A percentile compares a stretch with the other conserved stretches of the same genome.
Evolutionary conservation across 1,139 yeast species (phyloP).

Genomic region (Yamadazyma sp.): DNA sequence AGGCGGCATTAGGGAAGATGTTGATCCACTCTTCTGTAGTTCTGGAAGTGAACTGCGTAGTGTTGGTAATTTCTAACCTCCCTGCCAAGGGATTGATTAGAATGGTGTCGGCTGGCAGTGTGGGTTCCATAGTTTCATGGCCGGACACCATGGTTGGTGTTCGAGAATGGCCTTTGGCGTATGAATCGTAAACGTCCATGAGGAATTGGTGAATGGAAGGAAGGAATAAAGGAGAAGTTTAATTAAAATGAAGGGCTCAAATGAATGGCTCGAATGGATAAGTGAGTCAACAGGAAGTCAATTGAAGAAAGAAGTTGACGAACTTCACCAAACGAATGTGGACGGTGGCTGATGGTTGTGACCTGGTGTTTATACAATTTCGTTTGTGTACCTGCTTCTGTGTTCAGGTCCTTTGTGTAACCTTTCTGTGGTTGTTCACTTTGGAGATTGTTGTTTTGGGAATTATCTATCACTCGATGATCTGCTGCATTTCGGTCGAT

Average conservation of each 20-base stretch:
- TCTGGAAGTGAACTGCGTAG: constrained; percentile 14
- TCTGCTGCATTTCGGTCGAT: neutral
- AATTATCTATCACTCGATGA: neutral
- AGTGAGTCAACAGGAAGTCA: no score
- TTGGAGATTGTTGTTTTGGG: neutral
- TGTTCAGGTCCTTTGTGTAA: neutral
- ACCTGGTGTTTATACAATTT: no score
- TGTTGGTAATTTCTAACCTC: constrained; percentile 17
- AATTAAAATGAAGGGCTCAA: no score
- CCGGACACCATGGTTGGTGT: neutral
- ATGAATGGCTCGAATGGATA: no score
- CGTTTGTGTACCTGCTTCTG: neutral
- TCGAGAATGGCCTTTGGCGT: constrained; percentile 1
- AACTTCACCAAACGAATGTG: no score
- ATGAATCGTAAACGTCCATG: constrained; percentile 1
- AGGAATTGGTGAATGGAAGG: no score
- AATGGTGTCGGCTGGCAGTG: constrained; percentile 2
- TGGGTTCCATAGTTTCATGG: neutral
- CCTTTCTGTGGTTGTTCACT: neutral
- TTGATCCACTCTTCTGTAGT: constrained; percentile 35
- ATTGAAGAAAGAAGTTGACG: no score
- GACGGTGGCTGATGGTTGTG: no score
- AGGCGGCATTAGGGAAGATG: constrained; percentile 52
- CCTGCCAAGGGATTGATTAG: constrained; percentile 21
- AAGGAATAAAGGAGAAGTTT: no score